These are phyloP conservation scores for Camillea tinctor DNA, from an alignment of 2,329 filamentous ascomycete species.

Conservation along the genomic window DNA sequence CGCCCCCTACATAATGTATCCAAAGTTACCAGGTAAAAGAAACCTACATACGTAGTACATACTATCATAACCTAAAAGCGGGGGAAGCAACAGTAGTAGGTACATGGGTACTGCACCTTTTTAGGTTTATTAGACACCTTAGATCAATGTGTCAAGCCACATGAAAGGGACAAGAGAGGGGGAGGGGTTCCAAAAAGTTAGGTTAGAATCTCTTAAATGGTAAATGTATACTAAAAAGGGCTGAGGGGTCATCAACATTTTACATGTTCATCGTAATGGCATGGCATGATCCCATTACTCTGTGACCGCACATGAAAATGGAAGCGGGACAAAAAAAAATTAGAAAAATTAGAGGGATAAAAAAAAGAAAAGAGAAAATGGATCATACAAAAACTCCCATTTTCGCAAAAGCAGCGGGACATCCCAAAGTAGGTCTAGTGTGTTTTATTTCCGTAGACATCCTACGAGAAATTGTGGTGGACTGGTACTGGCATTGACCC, in stretches of 20 bases:
- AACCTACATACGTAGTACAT: no score
- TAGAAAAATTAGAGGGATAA: no score
- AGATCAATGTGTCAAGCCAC: background rate
- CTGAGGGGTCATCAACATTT: background rate
- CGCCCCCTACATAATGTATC: background rate
- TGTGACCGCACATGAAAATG: slow-evolving; percentile 15
- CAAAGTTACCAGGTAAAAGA: no score
- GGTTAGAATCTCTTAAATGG: no score
- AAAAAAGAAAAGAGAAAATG: slow-evolving; percentile 25
- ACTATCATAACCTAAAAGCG: background rate
- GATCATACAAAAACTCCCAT: slow-evolving; percentile 10
- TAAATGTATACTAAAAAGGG: background rate
- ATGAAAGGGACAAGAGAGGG: background rate
- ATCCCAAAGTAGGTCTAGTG: slow-evolving; percentile 4
- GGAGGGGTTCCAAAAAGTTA: background rate
- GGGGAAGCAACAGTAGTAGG: background rate
- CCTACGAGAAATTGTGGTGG: slow-evolving; percentile 3
- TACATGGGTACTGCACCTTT: background rate
- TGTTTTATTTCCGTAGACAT: background rate
- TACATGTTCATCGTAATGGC: background rate
- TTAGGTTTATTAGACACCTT: background rate
- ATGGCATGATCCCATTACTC: slow-evolving; percentile 3
- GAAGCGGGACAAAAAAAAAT: slow-evolving; percentile 22
- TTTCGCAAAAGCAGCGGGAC: slow-evolving; percentile 13
- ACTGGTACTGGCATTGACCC: background rate